Evolutionary conservation across 441 rosid genomes (phyloP), one percentile per base, ranked within the genome.

Genomic region (Euphorbia corollata): DNA sequence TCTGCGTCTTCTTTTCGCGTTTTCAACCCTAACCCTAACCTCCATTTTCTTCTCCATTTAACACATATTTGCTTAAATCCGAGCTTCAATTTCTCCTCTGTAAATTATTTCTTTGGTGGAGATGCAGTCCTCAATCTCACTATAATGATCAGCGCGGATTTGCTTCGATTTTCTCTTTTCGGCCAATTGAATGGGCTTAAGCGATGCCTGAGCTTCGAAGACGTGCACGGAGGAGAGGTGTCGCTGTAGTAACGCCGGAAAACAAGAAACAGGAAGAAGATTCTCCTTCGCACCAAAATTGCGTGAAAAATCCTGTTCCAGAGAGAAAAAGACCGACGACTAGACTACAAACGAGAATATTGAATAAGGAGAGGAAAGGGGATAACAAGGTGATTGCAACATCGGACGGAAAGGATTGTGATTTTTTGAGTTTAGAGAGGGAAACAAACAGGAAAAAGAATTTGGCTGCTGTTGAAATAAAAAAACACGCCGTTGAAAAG

Each of bases 161-260:
- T 65, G 55, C 48, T 75, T 24, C 56, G 74, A 74, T 78, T 77
- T 65, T 63, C 73, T 61, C 27, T 60, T 60, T 22, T 53, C 51
- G 39, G 30, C 51, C 66, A 74, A 69, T 87, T 87, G 86, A 80
- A 92, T 90, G 98, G 89, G 88, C 69, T 72, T 81, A 63, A 77
- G 88, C 80, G 73, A 91, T 91, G 97, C 97, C 92, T 65, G 90
- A 86, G 89, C 93, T 86, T 78, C 88, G 91, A 71, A 83, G 84
- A 72, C 88, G 94, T 75, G 86, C 4, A 27, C 32, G 76, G 61
- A 83, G 90, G 68, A 83, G 87, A 76, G 87, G 86, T 68, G 87
- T 87, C 77, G 78, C 78, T 8, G 63, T 77, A 59, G 53, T 83
- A 82, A 87, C 78, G 67, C 67, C 58, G 50, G 65, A 57, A 71